Conservation (phyloP, 306 rosid genomes). For the Castanea crenata region DNA sequence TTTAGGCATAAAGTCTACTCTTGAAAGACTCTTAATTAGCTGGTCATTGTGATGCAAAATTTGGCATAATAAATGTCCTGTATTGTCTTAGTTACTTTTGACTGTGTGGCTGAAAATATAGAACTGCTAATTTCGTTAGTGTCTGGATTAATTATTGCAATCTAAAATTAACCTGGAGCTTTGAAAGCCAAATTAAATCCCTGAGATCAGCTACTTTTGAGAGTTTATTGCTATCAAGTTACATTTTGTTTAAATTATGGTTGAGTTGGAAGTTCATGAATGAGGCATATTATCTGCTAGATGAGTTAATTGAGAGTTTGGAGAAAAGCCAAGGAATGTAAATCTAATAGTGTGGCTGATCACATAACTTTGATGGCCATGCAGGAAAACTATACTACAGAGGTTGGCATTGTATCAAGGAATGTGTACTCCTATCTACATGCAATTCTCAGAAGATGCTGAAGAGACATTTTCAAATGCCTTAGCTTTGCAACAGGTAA, state of each 20-base stretch:
- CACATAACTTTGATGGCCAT: conserved; percentile 24
- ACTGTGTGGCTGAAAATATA: background rate
- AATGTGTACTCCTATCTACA: conserved; percentile 69
- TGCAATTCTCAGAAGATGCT: conserved; percentile 79
- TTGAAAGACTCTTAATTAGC: background rate
- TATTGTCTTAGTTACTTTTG: background rate
- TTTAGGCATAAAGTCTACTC: background rate
- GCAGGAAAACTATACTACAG: conserved; percentile 83
- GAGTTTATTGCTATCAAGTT: background rate
- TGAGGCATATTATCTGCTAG: background rate
- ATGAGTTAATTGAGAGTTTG: background rate
- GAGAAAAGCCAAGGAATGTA: background rate
- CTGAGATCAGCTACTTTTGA: background rate
- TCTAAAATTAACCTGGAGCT: background rate
- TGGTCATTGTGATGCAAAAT: background rate
- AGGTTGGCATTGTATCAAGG: conserved; percentile 91
- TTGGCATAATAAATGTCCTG: background rate
- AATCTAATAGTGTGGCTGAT: conserved; percentile 1
- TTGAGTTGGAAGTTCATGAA: background rate
- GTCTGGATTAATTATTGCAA: background rate
- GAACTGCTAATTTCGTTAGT: background rate
- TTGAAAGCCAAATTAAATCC: background rate
- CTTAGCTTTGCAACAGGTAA: conserved; percentile 60
- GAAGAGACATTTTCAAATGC: conserved; percentile 67
- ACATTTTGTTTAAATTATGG: conserved; percentile 1